Base-by-base conservation (phyloP, 345 rosid genomes). In the Citropsis articulata region DNA sequence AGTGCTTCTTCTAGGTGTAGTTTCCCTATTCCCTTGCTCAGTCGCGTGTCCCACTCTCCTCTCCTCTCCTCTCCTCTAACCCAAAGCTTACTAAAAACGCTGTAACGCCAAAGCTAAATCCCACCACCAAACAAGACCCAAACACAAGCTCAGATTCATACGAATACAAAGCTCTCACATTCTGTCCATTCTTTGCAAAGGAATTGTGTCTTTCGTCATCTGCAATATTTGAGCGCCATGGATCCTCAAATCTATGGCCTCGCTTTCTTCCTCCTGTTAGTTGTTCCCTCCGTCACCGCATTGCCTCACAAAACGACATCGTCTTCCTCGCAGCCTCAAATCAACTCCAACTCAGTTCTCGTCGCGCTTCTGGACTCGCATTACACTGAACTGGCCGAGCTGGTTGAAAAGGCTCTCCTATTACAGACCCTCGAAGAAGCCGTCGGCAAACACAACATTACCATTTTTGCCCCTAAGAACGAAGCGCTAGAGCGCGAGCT, bases 351-450 rank as follows among this genome's bases (percentile, higher is more conserved):
- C 79, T 95, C 98, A 0, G 91, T 95, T 72, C 92, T 95, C n/a
- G 97, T 95, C 2, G 98, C 98, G 35, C 96, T 95, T 48, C 94
- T 93, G 12, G 99, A 95, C 83, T 95, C 99, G 56, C 98, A 89
- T 86, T 95, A 93, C 83, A 93, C 98, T 1, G 98, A 92, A 78
- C 82, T 95, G 19, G 88, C 99, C 2, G 99, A 95, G 73, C 93
- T 93, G 3, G 91, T 93, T 0, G 99, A 95, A 69, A 95, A 95
- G 73, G 99, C 98, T 40, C 91, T 91, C 42, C 97, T 95, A n/a
- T 90, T 95, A 21, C 95, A 91, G 48, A 87, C 91, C 22, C 94
- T 96, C 1, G 98, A 96, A 80, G 91, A 87, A 70, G 97, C 97
- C n/a, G 98, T 94, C 22, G 92, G 92, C 13, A 75, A 77, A 28